phyloP scores from a whole-genome alignment of 2,329 filamentous ascomycete species.

The Claviceps monticola region DNA sequence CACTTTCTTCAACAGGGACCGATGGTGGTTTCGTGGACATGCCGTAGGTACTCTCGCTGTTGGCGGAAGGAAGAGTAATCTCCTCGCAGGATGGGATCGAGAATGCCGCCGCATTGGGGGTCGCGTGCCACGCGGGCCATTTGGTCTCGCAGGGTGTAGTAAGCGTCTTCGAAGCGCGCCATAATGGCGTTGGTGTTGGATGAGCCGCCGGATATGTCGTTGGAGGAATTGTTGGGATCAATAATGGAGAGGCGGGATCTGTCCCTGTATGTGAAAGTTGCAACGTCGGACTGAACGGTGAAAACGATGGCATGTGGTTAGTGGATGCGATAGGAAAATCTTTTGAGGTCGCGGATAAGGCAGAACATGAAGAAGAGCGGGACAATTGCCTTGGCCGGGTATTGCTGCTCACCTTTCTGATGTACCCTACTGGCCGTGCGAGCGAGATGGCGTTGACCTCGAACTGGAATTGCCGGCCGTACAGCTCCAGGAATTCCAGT shows the following conservation, averaged over 20 bases:
- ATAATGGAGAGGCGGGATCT: conserved; percentile 67
- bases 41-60: conserved; percentile 51
- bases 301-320: background rate
- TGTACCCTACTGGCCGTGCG: conserved; percentile 52
- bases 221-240: conserved; percentile 72
- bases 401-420: conserved; percentile 53
- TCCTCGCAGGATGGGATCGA: conserved; percentile 59
- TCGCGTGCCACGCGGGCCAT: conserved; percentile 37
- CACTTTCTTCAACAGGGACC: conserved; percentile 19
- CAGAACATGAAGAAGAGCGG: background rate
- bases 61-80: conserved; percentile 63
- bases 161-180: conserved; percentile 53
- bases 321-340: background rate
- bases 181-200: conserved; percentile 54
- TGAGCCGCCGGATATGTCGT: conserved; percentile 86
- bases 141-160: conserved; percentile 39
- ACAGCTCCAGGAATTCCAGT: conserved; percentile 79
- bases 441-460: conserved; percentile 58
- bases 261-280: conserved; percentile 41
- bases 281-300: conserved; percentile 27
- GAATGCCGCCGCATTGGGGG: conserved; percentile 29
- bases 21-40: conserved; percentile 31
- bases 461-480: conserved; percentile 70
- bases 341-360: too few species aligned
- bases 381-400: background rate